Conservation (phyloP, 441 rosid genomes). For the Gossypium trilobum region DNA sequence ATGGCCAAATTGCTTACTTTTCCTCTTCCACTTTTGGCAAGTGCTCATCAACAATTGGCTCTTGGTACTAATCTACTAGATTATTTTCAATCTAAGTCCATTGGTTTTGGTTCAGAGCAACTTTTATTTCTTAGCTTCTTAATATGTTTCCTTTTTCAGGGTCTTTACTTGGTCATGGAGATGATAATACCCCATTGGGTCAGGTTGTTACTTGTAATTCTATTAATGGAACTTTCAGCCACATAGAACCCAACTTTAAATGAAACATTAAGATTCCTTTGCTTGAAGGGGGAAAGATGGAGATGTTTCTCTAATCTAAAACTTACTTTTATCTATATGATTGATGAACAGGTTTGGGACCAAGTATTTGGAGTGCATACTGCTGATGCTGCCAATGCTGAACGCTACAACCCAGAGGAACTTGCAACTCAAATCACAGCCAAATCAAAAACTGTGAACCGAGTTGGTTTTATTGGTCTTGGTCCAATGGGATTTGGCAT, state of each 20-base stretch:
- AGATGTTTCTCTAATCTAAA: not conserved
- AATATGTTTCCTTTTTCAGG: conserved; percentile 38
- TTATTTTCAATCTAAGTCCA: conserved; percentile 1
- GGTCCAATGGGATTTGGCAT: conserved; percentile 99
- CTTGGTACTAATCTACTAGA: conserved; percentile 40
- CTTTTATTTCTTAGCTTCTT: conserved; percentile 15
- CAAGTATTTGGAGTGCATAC: conserved; percentile 55
- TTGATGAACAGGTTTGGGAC: conserved; percentile 59
- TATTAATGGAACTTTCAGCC: conserved; percentile 9
- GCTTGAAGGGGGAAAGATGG: not conserved
- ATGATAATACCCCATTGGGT: conserved; percentile 37
- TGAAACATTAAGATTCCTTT: not conserved
- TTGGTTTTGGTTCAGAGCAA: conserved; percentile 11
- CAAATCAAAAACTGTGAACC: conserved; percentile 46
- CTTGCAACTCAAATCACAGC: conserved; percentile 47
- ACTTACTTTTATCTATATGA: not conserved
- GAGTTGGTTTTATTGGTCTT: conserved; percentile 85
- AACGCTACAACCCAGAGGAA: conserved; percentile 63
- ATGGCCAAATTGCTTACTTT: conserved; percentile 65
- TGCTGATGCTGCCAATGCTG: conserved; percentile 50
- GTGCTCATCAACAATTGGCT: conserved; percentile 77
- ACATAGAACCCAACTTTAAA: not conserved
- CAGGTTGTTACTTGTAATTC: conserved; percentile 41
- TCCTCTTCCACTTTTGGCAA: conserved; percentile 75
- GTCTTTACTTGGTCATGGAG: conserved; percentile 41